phyloP scores from a whole-genome alignment of 805 yeast genomes.

The Ogataea methanolica region DNA sequence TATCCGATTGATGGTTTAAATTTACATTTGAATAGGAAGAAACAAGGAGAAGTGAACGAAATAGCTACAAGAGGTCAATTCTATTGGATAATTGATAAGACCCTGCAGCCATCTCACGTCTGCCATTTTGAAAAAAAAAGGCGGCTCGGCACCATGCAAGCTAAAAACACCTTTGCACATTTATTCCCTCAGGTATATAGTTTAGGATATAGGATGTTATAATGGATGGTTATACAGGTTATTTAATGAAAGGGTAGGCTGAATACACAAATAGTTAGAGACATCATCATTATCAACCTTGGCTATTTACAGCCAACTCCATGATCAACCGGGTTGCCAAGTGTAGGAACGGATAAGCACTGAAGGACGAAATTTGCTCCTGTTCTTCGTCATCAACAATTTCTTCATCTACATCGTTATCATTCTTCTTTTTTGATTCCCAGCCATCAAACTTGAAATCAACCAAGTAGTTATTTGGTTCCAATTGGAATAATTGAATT shows the following conservation, averaged over 20 bases:
- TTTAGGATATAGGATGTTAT: too few species aligned
- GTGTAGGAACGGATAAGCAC: slow-evolving; percentile 93
- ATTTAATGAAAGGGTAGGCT: not conserved
- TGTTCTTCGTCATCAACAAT: slow-evolving; percentile 35
- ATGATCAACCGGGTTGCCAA: slow-evolving; percentile 87
- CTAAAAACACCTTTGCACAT: not conserved
- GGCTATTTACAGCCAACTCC: slow-evolving; percentile 96
- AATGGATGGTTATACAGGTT: too few species aligned
- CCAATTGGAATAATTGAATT: slow-evolving; percentile 91
- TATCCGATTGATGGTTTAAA: not conserved
- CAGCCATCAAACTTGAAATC: slow-evolving; percentile 98
- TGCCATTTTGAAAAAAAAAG: too few species aligned
- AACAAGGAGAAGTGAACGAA: too few species aligned
- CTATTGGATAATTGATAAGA: too few species aligned
- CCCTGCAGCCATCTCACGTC: too few species aligned
- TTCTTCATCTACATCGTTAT: slow-evolving; percentile 28
- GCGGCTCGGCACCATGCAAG: not conserved
- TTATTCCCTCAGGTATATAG: too few species aligned
- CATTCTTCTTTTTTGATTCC: slow-evolving; percentile 47
- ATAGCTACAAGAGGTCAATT: too few species aligned
- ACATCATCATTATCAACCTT: slow-evolving; percentile 26
- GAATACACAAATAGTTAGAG: not conserved
- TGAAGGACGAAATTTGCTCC: slow-evolving; percentile 83
- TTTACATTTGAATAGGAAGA: too few species aligned
- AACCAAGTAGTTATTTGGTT: slow-evolving; percentile 91